These are phyloP conservation scores for Tetracladium setigerum DNA, from an alignment of 495 filamentous ascomycete genomes.

Conservation along the genomic window DNA sequence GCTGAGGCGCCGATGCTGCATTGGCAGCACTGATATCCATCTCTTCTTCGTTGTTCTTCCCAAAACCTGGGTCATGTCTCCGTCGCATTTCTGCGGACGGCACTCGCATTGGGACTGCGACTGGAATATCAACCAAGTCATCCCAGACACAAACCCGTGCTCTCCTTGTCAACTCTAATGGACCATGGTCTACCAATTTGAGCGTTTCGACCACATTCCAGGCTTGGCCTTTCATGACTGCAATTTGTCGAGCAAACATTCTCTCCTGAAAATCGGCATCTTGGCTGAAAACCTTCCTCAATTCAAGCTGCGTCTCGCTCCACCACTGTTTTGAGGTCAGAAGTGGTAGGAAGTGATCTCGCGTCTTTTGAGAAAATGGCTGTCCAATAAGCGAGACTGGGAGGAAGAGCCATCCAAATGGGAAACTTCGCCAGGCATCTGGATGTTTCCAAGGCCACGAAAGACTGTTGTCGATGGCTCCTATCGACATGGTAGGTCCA, in stretches of 20 bases:
- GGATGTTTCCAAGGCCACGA: slow-evolving; percentile 99
- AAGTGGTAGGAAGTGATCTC: slow-evolving; percentile 88
- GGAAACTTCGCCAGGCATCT: slow-evolving; percentile 86
- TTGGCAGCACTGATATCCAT: slow-evolving; percentile 89
- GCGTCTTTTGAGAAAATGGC: slow-evolving; percentile 86
- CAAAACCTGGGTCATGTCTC: slow-evolving; percentile 37
- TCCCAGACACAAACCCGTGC: slow-evolving; percentile 96
- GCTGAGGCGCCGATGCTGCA: slow-evolving; percentile 47
- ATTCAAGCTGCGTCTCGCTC: slow-evolving; percentile 82
- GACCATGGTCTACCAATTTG: slow-evolving; percentile 85
- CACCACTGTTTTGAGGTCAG: slow-evolving; percentile 94
- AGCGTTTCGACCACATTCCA: slow-evolving; percentile 99
- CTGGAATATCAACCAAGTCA: slow-evolving; percentile 89
- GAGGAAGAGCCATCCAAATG: slow-evolving; percentile 97
- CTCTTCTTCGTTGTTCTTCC: slow-evolving; percentile 45
- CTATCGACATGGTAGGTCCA: slow-evolving; percentile 63
- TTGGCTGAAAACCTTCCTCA: slow-evolving; percentile 78
- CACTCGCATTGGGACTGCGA: slow-evolving; percentile 80
- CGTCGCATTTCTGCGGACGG: slow-evolving; percentile 72
- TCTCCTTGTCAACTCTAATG: slow-evolving; percentile 83
- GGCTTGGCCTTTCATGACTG: slow-evolving; percentile 97
- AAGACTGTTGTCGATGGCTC: slow-evolving; percentile 94
- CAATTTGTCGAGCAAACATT: slow-evolving; percentile 95
- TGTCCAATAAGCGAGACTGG: slow-evolving; percentile 94
- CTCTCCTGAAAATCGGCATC: slow-evolving; percentile 95